Conservation (phyloP, 2,329 filamentous ascomycete species). For the Rutstroemia sp. region DNA sequence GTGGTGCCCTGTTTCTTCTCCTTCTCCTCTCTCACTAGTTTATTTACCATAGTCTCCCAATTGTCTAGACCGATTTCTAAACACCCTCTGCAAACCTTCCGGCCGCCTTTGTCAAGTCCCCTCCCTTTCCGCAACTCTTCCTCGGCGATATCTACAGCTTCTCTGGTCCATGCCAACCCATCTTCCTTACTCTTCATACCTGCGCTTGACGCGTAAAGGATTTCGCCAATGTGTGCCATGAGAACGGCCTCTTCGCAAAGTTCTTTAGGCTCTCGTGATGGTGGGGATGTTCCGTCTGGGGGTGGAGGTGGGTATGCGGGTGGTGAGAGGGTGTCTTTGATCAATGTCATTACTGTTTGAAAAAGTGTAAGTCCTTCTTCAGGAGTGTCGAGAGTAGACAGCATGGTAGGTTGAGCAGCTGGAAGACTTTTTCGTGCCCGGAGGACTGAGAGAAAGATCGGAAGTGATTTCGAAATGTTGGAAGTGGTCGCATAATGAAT, state of each 20-base stretch:
- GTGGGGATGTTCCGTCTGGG: slow-evolving; percentile 59
- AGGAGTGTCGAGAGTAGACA: slow-evolving; percentile 10
- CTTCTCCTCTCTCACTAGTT: slow-evolving; percentile 39
- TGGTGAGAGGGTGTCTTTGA: slow-evolving; percentile 32
- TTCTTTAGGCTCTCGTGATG: slow-evolving; percentile 56
- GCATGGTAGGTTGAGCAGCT: slow-evolving; percentile 25
- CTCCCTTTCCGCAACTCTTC: slow-evolving; percentile 45
- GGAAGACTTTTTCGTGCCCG: slow-evolving; percentile 63
- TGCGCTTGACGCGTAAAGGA: slow-evolving; percentile 63
- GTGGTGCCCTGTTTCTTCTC: slow-evolving; percentile 13
- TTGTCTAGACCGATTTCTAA: slow-evolving; percentile 69
- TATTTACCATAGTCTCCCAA: slow-evolving; percentile 73
- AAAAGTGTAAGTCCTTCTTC: slow-evolving; percentile 18
- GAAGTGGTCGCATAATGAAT: slow-evolving; percentile 67
- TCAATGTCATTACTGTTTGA: slow-evolving; percentile 23
- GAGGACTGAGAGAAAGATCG: slow-evolving; percentile 79
- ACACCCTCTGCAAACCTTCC: slow-evolving; percentile 67
- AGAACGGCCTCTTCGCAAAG: slow-evolving; percentile 80
- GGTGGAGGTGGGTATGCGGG: slow-evolving; percentile 65
- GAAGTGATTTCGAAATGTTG: slow-evolving; percentile 62
- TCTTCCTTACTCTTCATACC: slow-evolving; percentile 44
- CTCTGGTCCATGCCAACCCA: slow-evolving; percentile 82
- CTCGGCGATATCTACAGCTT: slow-evolving; percentile 76
- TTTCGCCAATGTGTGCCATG: slow-evolving; percentile 89
- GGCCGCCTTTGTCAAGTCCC: slow-evolving; percentile 30